phyloP scores from a whole-genome alignment of 371 early-diverging fungal genomes.

The Nosema granulosis region DNA sequence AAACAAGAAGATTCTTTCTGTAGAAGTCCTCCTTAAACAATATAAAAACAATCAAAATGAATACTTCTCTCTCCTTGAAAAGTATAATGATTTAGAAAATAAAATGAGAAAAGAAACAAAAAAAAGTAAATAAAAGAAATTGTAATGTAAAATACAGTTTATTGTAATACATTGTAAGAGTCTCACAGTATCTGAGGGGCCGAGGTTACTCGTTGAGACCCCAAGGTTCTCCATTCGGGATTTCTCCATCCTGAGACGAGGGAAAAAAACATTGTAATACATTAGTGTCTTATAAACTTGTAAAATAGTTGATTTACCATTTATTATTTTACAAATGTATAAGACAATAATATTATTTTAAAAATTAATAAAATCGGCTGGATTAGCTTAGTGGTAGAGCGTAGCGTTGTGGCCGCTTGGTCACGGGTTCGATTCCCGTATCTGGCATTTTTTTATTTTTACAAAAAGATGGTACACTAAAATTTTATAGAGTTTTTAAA shows the following conservation, averaged over 20 bases:
- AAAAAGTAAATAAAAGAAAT: slow-evolving; percentile 48
- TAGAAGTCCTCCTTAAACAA: slow-evolving; percentile 30
- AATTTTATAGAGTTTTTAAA: not conserved
- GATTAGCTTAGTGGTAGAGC: slow-evolving; percentile 38
- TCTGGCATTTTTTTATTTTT: slow-evolving; percentile 3
- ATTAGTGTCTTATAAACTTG: too few species aligned
- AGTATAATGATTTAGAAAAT: slow-evolving; percentile 43
- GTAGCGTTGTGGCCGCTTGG: slow-evolving; percentile 32
- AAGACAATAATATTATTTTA: not conserved
- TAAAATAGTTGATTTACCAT: too few species aligned
- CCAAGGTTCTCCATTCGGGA: not conserved
- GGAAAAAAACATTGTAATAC: too few species aligned
- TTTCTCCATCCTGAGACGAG: too few species aligned
- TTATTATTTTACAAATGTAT: not conserved
- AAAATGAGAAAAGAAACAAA: slow-evolving; percentile 26
- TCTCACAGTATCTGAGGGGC: too few species aligned
- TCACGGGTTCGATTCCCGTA: slow-evolving; percentile 30
- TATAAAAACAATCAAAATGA: slow-evolving; percentile 50
- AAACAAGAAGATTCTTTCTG: slow-evolving; percentile 19
- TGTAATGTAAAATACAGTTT: too few species aligned
- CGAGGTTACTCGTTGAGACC: not conserved
- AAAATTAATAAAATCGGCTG: slow-evolving; percentile 13
- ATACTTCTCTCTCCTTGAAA: slow-evolving; percentile 46
- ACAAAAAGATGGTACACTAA: not conserved
- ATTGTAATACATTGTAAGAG: not conserved